These are phyloP conservation scores for Neoboletus subvelutipes DNA, from an alignment of 768 basidiomycete species.

Conservation along the genomic window DNA sequence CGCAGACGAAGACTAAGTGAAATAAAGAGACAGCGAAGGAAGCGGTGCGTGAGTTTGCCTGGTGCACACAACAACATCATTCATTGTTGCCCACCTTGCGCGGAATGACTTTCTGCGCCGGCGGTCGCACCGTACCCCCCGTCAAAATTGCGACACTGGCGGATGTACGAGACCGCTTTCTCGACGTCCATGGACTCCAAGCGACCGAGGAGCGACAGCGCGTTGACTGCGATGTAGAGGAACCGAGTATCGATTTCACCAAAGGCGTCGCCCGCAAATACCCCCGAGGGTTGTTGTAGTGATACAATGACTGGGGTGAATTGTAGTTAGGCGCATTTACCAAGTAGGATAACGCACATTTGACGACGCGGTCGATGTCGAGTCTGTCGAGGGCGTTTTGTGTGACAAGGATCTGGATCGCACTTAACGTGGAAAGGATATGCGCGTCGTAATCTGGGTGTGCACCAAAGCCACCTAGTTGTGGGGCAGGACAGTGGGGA, in stretches of 20 bases:
- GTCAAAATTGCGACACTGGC: conserved; percentile 87
- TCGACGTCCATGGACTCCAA: conserved; percentile 68
- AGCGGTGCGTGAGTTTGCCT: not conserved
- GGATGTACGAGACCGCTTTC: conserved; percentile 69
- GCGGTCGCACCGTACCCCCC: conserved; percentile 85
- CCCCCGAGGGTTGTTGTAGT: conserved; percentile 81
- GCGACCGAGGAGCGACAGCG: conserved; percentile 76
- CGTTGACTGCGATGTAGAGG: conserved; percentile 80
- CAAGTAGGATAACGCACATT: conserved; percentile 51
- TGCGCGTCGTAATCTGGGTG: conserved; percentile 95
- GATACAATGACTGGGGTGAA: conserved; percentile 67
- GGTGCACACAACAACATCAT: too few species aligned
- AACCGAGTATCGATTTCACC: conserved; percentile 96
- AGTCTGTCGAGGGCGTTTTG: conserved; percentile 77
- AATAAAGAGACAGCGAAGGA: not conserved
- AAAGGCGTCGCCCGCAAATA: conserved; percentile 86
- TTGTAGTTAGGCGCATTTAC: not conserved
- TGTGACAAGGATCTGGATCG: conserved; percentile 86
- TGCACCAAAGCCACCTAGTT: conserved; percentile 83
- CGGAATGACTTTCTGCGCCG: conserved; percentile 93
- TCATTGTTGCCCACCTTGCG: conserved; percentile 60
- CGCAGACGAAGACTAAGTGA: conserved; percentile 89
- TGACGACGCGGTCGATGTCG: conserved; percentile 65
- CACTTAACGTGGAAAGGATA: conserved; percentile 81
- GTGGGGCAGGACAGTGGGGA: too few species aligned